phyloP scores from a whole-genome alignment of 2,329 filamentous ascomycete species.

The Aspergillus amoenus region DNA sequence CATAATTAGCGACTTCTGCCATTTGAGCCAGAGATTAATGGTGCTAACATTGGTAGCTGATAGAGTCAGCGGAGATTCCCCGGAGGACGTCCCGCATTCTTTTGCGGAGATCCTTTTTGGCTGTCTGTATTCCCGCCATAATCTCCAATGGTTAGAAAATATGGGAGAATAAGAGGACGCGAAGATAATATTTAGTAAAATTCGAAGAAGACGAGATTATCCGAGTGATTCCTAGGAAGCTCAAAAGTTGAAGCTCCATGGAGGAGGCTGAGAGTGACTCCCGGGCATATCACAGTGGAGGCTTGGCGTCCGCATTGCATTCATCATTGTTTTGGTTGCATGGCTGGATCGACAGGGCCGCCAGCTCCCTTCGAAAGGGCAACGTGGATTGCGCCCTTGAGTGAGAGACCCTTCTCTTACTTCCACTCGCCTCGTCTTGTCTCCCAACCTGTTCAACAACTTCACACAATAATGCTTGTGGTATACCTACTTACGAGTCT shows the following conservation, averaged over 20 bases:
- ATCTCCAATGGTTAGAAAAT: constrained; percentile 13
- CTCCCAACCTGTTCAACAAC: constrained; percentile 2
- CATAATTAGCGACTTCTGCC: constrained; percentile 21
- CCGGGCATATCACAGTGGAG: background rate
- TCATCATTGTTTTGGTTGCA: constrained; percentile 14
- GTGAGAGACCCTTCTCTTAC: constrained; percentile 7
- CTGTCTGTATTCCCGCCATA: constrained; percentile 61
- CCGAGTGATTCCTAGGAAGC: background rate
- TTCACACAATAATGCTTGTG: constrained; percentile 27
- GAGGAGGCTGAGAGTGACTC: background rate
- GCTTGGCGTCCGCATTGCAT: constrained; percentile 12
- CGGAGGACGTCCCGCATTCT: constrained; percentile 68
- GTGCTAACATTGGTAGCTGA: constrained; percentile 66
- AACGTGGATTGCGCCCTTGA: constrained; percentile 7
- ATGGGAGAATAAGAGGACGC: background rate
- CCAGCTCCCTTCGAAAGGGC: constrained; percentile 11
- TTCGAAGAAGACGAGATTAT: background rate
- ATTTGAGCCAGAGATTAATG: constrained; percentile 2
- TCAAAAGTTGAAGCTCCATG: background rate
- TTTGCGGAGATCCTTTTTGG: constrained; percentile 74
- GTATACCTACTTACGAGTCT: constrained; percentile 34
- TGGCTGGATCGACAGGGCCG: constrained; percentile 13
- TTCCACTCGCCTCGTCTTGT: background rate
- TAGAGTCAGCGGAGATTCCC: constrained; percentile 59
- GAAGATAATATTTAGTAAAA: background rate